Conservation (phyloP, 768 basidiomycete species). For the Royoungia palumana region DNA sequence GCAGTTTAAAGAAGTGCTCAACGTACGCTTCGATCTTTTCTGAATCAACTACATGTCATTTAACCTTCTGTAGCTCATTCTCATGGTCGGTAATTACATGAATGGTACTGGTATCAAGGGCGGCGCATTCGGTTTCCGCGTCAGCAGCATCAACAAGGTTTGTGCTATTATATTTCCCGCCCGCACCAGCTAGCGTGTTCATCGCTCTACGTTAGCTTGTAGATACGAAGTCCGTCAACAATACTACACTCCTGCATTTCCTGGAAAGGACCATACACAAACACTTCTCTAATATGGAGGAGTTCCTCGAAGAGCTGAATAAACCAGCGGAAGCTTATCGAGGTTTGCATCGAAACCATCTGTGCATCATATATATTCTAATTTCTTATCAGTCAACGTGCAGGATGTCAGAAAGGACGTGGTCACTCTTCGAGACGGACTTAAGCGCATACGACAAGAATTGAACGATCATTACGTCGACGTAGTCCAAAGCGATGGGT, state of each 20-base stretch:
- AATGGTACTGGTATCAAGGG: conserved; percentile 96
- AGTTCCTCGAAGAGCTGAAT: conserved; percentile 83
- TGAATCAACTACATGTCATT: neutral
- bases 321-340: conserved; percentile 91
- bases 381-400: conserved; percentile 63
- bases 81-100: conserved; percentile 97
- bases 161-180: conserved; percentile 8
- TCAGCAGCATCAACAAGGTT: conserved; percentile 97
- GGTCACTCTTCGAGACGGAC: conserved; percentile 65
- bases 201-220: conserved; percentile 60
- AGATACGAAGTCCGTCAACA: conserved; percentile 95
- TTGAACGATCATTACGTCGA: conserved; percentile 77
- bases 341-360: conserved; percentile 46
- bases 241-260: conserved; percentile 93
- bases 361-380: neutral
- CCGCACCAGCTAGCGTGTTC: neutral
- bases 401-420: conserved; percentile 81
- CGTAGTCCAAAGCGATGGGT: conserved; percentile 66
- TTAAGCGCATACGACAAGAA: conserved; percentile 79
- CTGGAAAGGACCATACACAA: conserved; percentile 83
- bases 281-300: conserved; percentile 84
- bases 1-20: conserved; percentile 86
- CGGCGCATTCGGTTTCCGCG: conserved; percentile 94
- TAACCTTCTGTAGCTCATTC: conserved; percentile 59
- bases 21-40: conserved; percentile 44